These are phyloP conservation scores for Chaetomium fimeti DNA, from an alignment of 495 filamentous ascomycete species.

Conservation along the genomic window DNA sequence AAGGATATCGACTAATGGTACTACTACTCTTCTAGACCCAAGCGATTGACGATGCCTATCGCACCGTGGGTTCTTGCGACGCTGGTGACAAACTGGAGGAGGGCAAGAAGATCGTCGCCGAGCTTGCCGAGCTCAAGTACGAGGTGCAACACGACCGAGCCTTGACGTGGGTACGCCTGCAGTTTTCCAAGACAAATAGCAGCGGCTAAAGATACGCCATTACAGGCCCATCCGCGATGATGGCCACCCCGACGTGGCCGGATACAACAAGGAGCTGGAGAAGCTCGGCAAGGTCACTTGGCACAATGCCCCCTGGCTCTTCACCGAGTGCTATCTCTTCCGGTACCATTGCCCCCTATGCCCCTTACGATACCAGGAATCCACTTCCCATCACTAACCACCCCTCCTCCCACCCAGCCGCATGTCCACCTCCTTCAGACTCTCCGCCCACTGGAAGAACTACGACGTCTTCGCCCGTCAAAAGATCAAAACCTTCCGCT, in stretches of 20 bases:
- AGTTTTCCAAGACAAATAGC: not conserved
- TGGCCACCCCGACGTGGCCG: slow-evolving; percentile 69
- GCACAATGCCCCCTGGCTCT: slow-evolving; percentile 86
- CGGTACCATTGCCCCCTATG: slow-evolving; percentile 44
- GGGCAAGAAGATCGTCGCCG: slow-evolving; percentile 80
- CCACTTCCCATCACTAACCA: not conserved
- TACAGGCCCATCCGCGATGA: slow-evolving; percentile 78
- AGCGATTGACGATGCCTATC: slow-evolving; percentile 91
- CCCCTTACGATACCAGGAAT: not conserved
- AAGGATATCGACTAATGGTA: not conserved
- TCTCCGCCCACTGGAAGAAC: slow-evolving; percentile 79
- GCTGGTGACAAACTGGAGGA: slow-evolving; percentile 67
- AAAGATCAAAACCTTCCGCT: slow-evolving; percentile 90
- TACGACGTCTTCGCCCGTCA: slow-evolving; percentile 92
- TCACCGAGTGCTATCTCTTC: slow-evolving; percentile 92
- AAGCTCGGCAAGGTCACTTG: slow-evolving; percentile 71
- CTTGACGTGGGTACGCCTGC: slow-evolving; percentile 61
- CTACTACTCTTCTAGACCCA: slow-evolving; percentile 64
- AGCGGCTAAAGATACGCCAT: not conserved
- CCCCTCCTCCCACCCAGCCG: slow-evolving; percentile 51
- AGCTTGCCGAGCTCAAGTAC: slow-evolving; percentile 84
- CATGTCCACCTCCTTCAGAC: slow-evolving; percentile 69
- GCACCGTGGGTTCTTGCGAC: slow-evolving; percentile 59
- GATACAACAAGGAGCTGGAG: slow-evolving; percentile 84
- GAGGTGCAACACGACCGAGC: slow-evolving; percentile 88